phyloP scores from a whole-genome alignment of 1,284 basidiomycete species.

The Xerocomus minutiporus region DNA sequence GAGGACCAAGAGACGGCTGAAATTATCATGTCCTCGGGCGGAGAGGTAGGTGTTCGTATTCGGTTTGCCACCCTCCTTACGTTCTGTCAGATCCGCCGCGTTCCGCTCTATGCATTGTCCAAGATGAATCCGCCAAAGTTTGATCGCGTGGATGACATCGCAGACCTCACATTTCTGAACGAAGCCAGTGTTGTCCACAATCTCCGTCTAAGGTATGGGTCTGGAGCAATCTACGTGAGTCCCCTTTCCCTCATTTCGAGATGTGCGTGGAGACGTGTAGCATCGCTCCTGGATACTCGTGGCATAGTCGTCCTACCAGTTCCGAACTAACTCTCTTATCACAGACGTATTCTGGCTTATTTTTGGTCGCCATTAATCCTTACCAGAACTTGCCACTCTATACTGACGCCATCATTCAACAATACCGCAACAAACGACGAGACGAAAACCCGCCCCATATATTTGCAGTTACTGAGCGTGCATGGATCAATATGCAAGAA shows the following conservation, averaged over 20 bases:
- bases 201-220: slow-evolving; percentile 85
- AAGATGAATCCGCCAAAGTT: slow-evolving; percentile 99
- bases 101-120: slow-evolving; percentile 75
- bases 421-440: slow-evolving; percentile 87
- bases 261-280: background rate
- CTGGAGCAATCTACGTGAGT: slow-evolving; percentile 92
- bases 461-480: slow-evolving; percentile 95
- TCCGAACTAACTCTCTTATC: slow-evolving; percentile 14
- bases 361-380: slow-evolving; percentile 97
- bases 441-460: slow-evolving; percentile 98
- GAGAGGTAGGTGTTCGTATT: slow-evolving; percentile 52
- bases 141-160: slow-evolving; percentile 96
- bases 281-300: background rate
- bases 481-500: slow-evolving; percentile 98
- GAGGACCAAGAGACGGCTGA: slow-evolving; percentile 78
- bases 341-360: slow-evolving; percentile 92
- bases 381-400: slow-evolving; percentile 93
- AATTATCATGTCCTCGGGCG: slow-evolving; percentile 75
- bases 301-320: background rate
- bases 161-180: slow-evolving; percentile 96
- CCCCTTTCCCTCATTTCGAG: background rate
- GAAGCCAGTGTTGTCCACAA: slow-evolving; percentile 99
- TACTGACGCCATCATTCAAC: slow-evolving; percentile 86
- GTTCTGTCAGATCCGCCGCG: slow-evolving; percentile 55
- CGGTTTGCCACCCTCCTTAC: slow-evolving; percentile 13